Evolutionary conservation across 345 rosid genomes (phyloP).

Genomic region (Hibiscus syriacus): DNA sequence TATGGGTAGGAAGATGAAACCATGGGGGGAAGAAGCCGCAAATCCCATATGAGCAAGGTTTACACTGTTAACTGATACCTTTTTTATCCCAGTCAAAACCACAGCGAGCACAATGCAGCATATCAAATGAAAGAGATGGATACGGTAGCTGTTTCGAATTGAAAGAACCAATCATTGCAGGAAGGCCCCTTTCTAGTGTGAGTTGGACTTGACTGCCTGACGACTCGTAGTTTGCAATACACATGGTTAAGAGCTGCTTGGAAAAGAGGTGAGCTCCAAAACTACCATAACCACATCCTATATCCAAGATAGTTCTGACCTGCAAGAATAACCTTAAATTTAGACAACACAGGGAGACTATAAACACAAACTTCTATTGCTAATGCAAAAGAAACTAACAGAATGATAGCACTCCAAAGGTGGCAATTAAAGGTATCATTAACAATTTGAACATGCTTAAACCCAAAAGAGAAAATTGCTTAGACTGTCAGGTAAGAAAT

Average conservation of each 20-base stretch:
- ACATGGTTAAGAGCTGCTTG: conserved; percentile 78
- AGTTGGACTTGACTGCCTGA: conserved; percentile 98
- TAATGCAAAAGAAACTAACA: background rate
- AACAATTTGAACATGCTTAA: background rate
- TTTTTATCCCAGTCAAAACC: conserved; percentile 94
- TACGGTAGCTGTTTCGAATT: conserved; percentile 72
- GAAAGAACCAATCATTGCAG: conserved; percentile 91
- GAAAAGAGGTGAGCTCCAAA: conserved; percentile 94
- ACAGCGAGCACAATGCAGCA: conserved; percentile 95
- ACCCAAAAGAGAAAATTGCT: background rate
- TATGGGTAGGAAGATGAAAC: background rate
- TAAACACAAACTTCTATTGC: background rate
- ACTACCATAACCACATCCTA: conserved; percentile 99
- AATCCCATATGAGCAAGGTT: background rate
- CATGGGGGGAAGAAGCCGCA: background rate
- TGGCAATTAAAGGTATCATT: too few species aligned
- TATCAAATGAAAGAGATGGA: conserved; percentile 96
- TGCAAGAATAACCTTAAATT: conserved; percentile 26
- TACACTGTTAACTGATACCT: conserved; percentile 39
- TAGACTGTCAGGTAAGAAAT: background rate
- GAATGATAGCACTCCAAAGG: background rate
- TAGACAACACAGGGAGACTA: background rate
- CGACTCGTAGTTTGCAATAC: conserved; percentile 90
- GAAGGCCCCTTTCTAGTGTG: conserved; percentile 96
- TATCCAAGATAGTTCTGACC: conserved; percentile 92